Evolutionary conservation across 2,329 filamentous ascomycete species (phyloP).

Genomic region (Epicoccum nigrum): DNA sequence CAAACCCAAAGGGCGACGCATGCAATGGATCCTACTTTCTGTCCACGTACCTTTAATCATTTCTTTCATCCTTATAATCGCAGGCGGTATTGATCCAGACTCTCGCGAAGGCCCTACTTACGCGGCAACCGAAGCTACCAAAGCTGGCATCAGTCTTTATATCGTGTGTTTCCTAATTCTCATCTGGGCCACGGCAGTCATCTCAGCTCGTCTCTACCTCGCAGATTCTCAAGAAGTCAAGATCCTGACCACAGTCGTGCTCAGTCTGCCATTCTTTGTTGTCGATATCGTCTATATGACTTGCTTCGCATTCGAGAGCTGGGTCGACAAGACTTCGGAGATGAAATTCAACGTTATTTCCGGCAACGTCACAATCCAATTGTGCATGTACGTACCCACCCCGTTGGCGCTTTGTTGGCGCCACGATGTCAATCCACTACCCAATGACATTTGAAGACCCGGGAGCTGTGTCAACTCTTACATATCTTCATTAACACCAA

Average conservation of each 20-base stretch:
- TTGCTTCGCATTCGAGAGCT: slow-evolving; percentile 44
- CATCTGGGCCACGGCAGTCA: slow-evolving; percentile 45
- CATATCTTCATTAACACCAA: background rate
- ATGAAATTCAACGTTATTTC: slow-evolving; percentile 46
- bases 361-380: slow-evolving; percentile 40
- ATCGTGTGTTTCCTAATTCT: slow-evolving; percentile 42
- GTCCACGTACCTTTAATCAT: slow-evolving; percentile 42
- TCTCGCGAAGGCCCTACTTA: slow-evolving; percentile 40
- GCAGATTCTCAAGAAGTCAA: slow-evolving; percentile 41
- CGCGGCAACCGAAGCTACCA: slow-evolving; percentile 43
- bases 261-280: slow-evolving; percentile 45
- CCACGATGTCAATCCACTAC: background rate
- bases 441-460: background rate
- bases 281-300: slow-evolving; percentile 48
- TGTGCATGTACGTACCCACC: slow-evolving; percentile 42
- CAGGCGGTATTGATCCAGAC: slow-evolving; percentile 44
- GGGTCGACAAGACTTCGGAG: slow-evolving; percentile 18
- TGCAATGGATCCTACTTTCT: slow-evolving; percentile 46
- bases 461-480: background rate
- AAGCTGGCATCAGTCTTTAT: slow-evolving; percentile 44
- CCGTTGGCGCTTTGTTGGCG: background rate
- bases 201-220: slow-evolving; percentile 43
- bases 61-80: slow-evolving; percentile 45
- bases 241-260: slow-evolving; percentile 44
- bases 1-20: slow-evolving; percentile 43